Conservation (phyloP, 257 asterid species). For the Thymus mandschuricus region DNA sequence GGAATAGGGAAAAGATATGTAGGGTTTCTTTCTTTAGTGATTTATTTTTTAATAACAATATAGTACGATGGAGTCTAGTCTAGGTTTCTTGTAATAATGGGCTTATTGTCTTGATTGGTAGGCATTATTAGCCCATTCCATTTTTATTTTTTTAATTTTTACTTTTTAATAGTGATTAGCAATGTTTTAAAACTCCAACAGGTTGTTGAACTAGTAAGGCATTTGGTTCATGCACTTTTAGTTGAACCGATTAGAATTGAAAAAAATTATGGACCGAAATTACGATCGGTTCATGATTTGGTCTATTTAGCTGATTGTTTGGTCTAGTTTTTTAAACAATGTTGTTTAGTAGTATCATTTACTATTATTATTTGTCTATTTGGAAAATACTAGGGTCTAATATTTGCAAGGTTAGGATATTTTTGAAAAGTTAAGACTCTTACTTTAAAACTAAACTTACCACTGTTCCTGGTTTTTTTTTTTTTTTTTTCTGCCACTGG, state of each 20-base stretch:
- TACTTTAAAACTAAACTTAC: neutral
- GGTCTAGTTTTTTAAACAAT: too few relatives aligned
- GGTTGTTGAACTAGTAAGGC: too few relatives aligned
- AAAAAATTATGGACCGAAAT: too few relatives aligned
- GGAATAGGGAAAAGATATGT: neutral
- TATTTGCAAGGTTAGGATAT: neutral
- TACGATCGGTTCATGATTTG: too few relatives aligned
- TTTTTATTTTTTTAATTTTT: neutral
- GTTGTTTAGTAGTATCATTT: neutral
- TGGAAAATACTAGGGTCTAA: too few relatives aligned
- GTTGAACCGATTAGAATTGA: too few relatives aligned
- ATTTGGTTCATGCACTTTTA: too few relatives aligned
- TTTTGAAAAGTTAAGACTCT: neutral
- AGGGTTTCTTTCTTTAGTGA: constrained; percentile 12
- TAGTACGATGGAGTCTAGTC: neutral
- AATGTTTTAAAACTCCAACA: too few relatives aligned
- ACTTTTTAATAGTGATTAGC: too few relatives aligned
- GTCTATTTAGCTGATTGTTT: too few relatives aligned
- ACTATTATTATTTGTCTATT: too few relatives aligned
- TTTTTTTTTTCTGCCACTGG: neutral
- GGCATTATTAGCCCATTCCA: constrained; percentile 16
- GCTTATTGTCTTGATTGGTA: constrained; percentile 25
- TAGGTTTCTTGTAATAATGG: constrained; percentile 33
- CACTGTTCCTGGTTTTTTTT: neutral
- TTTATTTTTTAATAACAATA: neutral